phyloP scores from a whole-genome alignment of 2,329 filamentous ascomycete species.

The Corinectria fuckeliana region DNA sequence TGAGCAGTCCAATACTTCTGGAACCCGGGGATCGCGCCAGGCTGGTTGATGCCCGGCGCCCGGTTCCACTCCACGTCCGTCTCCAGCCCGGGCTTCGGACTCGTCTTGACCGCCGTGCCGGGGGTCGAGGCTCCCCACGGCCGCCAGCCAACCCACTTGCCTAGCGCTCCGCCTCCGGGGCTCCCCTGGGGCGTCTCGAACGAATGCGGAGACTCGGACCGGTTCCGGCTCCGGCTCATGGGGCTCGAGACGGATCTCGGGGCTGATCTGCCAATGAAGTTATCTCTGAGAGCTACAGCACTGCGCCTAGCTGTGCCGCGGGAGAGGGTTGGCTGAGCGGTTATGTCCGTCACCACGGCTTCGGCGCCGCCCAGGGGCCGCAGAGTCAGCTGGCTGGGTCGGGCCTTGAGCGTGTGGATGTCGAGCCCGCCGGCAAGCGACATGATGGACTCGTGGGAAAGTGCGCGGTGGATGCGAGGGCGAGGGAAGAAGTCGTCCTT shows the following conservation, averaged over 20 bases:
- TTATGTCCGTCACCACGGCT: slow-evolving; percentile 64
- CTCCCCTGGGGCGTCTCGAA: slow-evolving; percentile 32
- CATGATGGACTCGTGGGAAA: slow-evolving; percentile 88
- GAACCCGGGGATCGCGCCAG: slow-evolving; percentile 76
- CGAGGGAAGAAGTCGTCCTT: slow-evolving; percentile 47
- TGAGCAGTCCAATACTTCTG: slow-evolving; percentile 59
- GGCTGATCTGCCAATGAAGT: slow-evolving; percentile 49
- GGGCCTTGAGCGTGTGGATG: slow-evolving; percentile 80
- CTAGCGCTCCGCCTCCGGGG: slow-evolving; percentile 40
- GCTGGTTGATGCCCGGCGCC: slow-evolving; percentile 78
- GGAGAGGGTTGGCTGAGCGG: slow-evolving; percentile 64
- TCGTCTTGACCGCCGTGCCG: slow-evolving; percentile 20
- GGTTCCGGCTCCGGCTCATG: slow-evolving; percentile 30
- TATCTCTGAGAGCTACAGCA: slow-evolving; percentile 65
- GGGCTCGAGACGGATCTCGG: slow-evolving; percentile 43
- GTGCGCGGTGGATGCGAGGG: slow-evolving; percentile 64
- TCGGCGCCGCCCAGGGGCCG: slow-evolving; percentile 60
- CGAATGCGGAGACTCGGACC: slow-evolving; percentile 37
- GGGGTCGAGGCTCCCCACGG: slow-evolving; percentile 49
- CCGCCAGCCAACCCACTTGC: slow-evolving; percentile 57
- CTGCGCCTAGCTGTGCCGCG: slow-evolving; percentile 55
- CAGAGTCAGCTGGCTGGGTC: slow-evolving; percentile 76
- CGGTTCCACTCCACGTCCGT: slow-evolving; percentile 53
- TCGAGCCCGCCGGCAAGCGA: slow-evolving; percentile 88
- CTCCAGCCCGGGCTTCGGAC: slow-evolving; percentile 35